These are phyloP conservation scores for Fusarium anthophilum DNA, from an alignment of 2,329 filamentous ascomycete genomes.

Conservation along the genomic window DNA sequence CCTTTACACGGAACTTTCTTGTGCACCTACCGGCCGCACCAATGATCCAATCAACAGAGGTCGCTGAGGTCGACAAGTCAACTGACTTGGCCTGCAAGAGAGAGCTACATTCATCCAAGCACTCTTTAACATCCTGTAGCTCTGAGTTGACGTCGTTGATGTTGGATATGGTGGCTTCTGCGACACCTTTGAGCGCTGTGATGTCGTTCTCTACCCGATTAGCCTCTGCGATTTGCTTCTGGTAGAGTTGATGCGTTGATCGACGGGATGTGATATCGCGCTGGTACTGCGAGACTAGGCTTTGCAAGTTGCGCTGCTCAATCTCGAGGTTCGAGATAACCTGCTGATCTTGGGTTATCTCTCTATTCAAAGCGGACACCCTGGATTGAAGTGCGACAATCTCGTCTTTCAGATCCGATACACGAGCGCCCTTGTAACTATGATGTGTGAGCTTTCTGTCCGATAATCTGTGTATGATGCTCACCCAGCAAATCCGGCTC, in stretches of 20 bases:
- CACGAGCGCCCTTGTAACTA: not conserved
- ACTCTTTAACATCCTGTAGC: not conserved
- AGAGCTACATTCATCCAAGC: not conserved
- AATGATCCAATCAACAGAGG: not conserved
- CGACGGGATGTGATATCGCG: not conserved
- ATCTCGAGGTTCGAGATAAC: not conserved
- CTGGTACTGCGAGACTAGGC: not conserved
- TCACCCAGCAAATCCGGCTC: not conserved
- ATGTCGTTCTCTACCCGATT: not conserved
- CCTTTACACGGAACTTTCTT: not conserved
- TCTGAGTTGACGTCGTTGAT: not conserved
- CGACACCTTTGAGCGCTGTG: not conserved
- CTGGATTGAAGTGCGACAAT: not conserved
- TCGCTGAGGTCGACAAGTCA: not conserved
- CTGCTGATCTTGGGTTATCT: not conserved
- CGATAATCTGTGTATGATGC: fast-evolving
- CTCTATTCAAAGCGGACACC: not conserved
- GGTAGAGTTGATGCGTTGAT: not conserved
- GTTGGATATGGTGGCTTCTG: not conserved
- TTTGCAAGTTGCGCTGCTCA: not conserved
- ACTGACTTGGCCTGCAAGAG: not conserved
- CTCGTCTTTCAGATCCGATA: not conserved
- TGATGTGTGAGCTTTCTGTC: not conserved
- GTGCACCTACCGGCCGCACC: not conserved
- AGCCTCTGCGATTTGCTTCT: not conserved